Evolutionary conservation across 768 basidiomycete species (phyloP).

Genomic region (Hortiboletus flavorubellus): DNA sequence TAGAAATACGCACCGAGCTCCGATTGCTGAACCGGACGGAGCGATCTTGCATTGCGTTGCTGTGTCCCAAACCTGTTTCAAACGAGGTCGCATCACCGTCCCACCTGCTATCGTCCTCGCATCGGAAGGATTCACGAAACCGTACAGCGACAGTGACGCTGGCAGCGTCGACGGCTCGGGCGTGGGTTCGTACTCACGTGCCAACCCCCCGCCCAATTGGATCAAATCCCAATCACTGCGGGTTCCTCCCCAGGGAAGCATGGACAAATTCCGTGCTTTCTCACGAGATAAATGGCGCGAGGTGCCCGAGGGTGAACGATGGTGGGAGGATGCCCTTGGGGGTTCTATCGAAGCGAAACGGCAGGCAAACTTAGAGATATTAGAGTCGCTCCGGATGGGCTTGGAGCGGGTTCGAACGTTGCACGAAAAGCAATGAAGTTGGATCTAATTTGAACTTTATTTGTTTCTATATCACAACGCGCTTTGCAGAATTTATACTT

Average conservation of each 20-base stretch:
- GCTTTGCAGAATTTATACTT: no score
- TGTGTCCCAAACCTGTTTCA: constrained; percentile 66
- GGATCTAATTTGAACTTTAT: background rate
- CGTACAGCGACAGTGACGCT: constrained; percentile 3
- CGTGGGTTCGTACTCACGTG: constrained; percentile 30
- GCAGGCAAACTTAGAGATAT: constrained; percentile 20
- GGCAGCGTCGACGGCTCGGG: background rate
- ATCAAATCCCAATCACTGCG: constrained; percentile 23
- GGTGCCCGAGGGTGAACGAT: constrained; percentile 53
- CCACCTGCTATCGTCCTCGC: constrained; percentile 65
- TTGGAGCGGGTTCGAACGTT: constrained; percentile 21
- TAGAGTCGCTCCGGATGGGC: constrained; percentile 21
- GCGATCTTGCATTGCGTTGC: constrained; percentile 59
- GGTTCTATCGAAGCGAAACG: constrained; percentile 42
- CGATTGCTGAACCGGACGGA: constrained; percentile 41
- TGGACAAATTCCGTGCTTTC: constrained; percentile 36
- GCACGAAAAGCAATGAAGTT: background rate
- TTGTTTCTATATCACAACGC: background rate
- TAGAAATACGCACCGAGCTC: background rate
- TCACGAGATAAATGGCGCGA: constrained; percentile 60
- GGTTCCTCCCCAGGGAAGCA: constrained; percentile 19
- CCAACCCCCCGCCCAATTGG: constrained; percentile 29
- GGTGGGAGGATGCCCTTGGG: constrained; percentile 65
- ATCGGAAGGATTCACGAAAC: constrained; percentile 49
- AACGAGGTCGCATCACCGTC: constrained; percentile 66